Conservation (phyloP, 306 rosid genomes). For the Cucumis sativus region DNA sequence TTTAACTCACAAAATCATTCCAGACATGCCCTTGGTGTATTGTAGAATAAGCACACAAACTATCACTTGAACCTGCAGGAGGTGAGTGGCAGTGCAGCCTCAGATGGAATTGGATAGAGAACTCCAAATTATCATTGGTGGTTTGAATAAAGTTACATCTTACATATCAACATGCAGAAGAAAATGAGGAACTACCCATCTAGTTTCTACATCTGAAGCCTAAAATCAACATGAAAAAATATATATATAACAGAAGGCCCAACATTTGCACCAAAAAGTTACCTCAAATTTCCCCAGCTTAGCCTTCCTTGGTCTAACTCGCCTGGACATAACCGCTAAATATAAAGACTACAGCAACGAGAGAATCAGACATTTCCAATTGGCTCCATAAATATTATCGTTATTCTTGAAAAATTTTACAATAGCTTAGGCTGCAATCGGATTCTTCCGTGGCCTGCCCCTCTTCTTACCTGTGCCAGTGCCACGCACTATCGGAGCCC, state of each 20-base stretch:
- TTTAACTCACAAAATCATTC: no score
- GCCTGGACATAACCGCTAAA: background rate
- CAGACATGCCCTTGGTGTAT: background rate
- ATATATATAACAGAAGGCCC: background rate
- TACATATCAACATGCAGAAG: conserved; percentile 7
- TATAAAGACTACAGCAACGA: background rate
- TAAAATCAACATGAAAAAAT: background rate
- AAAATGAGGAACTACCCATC: conserved; percentile 2
- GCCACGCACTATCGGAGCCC: background rate
- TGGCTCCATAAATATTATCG: background rate
- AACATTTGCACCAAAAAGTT: background rate
- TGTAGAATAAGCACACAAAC: background rate
- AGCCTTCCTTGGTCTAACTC: background rate
- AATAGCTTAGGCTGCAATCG: conserved; percentile 10
- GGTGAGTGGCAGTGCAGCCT: background rate
- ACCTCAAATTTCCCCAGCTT: conserved; percentile 4
- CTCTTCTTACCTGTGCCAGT: conserved; percentile 24
- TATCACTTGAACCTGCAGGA: background rate
- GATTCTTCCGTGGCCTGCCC: conserved; percentile 43
- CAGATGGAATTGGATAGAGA: background rate
- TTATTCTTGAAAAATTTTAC: background rate
- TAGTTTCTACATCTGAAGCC: conserved; percentile 3
- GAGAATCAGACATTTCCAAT: background rate
- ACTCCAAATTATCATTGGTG: conserved; percentile 6
- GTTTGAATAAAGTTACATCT: background rate